Evolutionary conservation across 208 protist species (phyloP).

Genomic region (Trypanosoma conorhini): DNA sequence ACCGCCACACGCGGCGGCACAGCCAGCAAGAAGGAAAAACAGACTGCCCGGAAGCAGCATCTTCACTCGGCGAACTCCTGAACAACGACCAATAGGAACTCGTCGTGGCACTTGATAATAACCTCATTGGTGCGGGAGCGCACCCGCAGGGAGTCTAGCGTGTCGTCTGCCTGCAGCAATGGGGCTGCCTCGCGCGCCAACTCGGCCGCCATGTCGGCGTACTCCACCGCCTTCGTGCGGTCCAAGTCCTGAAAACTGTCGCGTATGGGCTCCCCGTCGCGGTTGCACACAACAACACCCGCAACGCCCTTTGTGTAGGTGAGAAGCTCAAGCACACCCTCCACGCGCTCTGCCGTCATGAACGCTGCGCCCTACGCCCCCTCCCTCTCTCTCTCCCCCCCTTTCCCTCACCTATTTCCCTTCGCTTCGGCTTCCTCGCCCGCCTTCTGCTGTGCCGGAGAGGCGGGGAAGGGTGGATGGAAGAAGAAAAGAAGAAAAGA

Average conservation of each 20-base stretch:
- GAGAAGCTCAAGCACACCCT: slow-evolving; percentile 79
- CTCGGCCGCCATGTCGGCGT: slow-evolving; percentile 61
- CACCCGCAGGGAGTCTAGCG: slow-evolving; percentile 68
- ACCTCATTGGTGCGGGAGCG: slow-evolving; percentile 71
- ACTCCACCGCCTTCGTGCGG: slow-evolving; percentile 50
- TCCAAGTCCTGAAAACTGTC: slow-evolving; percentile 88
- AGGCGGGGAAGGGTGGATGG: too few species aligned
- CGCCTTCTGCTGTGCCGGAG: too few species aligned
- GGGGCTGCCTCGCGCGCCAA: slow-evolving; percentile 33
- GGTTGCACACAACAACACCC: slow-evolving; percentile 77
- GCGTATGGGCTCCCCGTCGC: slow-evolving; percentile 69
- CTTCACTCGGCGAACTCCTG: slow-evolving; percentile 68
- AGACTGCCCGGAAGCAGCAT: not conserved
- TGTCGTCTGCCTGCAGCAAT: slow-evolving; percentile 42
- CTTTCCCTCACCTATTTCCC: not conserved
- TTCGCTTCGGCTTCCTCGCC: not conserved
- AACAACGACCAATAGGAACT: slow-evolving; percentile 81
- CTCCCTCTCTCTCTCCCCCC: not conserved
- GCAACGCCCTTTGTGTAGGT: slow-evolving; percentile 87
- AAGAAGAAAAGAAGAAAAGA: too few species aligned
- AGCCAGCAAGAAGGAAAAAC: not conserved
- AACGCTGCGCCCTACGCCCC: not conserved
- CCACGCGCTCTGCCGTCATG: slow-evolving; percentile 60
- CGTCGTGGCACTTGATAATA: slow-evolving; percentile 71
- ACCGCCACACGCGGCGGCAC: not conserved